A percentile compares a stretch with the other conserved stretches of the same genome.
Conservation (phyloP, 768 basidiomycete genomes). For the Neoboletus subvelutipes region DNA sequence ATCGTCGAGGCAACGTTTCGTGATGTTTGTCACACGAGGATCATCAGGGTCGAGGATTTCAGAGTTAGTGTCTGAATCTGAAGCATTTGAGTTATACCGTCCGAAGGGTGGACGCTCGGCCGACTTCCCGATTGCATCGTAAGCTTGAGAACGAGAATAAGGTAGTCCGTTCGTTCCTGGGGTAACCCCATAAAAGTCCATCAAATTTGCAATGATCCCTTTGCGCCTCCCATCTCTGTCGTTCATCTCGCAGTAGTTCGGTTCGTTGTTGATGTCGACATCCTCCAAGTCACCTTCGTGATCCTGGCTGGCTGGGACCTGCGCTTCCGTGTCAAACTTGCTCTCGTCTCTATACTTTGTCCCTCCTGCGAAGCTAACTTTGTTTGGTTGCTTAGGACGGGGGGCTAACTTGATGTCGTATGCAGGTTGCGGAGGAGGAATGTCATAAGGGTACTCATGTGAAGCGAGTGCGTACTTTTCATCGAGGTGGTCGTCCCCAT, state of each 20-base stretch:
- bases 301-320: constrained; percentile 5
- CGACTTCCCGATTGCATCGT: constrained; percentile 15
- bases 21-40: constrained; percentile 62
- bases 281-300: constrained; percentile 22
- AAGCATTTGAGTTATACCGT: constrained; percentile 46
- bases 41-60: constrained; percentile 71
- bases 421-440: constrained; percentile 48
- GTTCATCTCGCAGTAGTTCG: constrained; percentile 17
- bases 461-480: constrained; percentile 51
- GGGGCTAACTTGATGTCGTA: constrained; percentile 30
- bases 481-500: constrained; percentile 28
- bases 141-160: constrained; percentile 23
- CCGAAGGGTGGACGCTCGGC: constrained; percentile 13
- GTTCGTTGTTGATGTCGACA: constrained; percentile 12
- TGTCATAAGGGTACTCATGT: constrained; percentile 61
- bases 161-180: constrained; percentile 26
- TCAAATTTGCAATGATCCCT: constrained; percentile 31
- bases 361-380: constrained; percentile 42
- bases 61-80: constrained; percentile 40
- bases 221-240: constrained; percentile 26
- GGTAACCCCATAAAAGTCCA: constrained; percentile 30
- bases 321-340: constrained; percentile 27
- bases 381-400: constrained; percentile 20
- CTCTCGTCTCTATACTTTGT: constrained; percentile 13
- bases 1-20: constrained; percentile 51